Evolutionary conservation across 139 green algal species (phyloP), one percentile per base, ranked within the genome.

Genomic region (Mesotaenium endlicherianum): DNA sequence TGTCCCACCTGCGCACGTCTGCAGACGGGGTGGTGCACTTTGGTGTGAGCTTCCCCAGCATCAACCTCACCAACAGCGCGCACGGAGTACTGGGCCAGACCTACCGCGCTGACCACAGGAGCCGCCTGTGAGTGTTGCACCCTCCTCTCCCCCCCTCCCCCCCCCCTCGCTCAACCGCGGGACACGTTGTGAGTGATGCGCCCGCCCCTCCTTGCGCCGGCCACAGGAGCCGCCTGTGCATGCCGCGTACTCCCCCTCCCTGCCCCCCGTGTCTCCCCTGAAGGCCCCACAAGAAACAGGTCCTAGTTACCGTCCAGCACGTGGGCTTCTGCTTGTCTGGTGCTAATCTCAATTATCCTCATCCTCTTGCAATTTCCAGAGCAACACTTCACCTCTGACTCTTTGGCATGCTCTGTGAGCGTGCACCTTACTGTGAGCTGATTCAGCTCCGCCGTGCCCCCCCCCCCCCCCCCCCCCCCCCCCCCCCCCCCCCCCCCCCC

Each of bases 81-180:
- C 72, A 80, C 43, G 72, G 50, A 30, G 67, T 75, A 34, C 67
- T 75, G 30, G 67, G 67, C 67, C 67, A 75, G 30, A 75, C 67
- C 26, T 80, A 49, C 36, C 41, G 72, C 49, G 20, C 40, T 34
- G 72, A 77, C 43, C 69, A 77, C 43, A 11, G 16, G 31, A 36
- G 71, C 49, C 4, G 71, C 17, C 71, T 80, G 71, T 80, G 64
- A 80, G 71, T 71, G 6, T 34, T 31, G 36, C n/a, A 30, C 36
- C 8, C 38, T 14, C 60, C 3, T 76, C 3, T 69, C 31, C 42
- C 17, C 68, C 14, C 14, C 31, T 1, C 20, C 26, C 26, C 26
- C 53, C 20, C 53, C 20, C 20, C 26, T 64, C n/a, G n/a, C n/a
- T 64, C 26, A 64, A 64, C 20, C 20, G 53, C 53, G 20, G 20